Evolutionary conservation across 208 protist species (phyloP).

Genomic region (Leishmania tarentolae): DNA sequence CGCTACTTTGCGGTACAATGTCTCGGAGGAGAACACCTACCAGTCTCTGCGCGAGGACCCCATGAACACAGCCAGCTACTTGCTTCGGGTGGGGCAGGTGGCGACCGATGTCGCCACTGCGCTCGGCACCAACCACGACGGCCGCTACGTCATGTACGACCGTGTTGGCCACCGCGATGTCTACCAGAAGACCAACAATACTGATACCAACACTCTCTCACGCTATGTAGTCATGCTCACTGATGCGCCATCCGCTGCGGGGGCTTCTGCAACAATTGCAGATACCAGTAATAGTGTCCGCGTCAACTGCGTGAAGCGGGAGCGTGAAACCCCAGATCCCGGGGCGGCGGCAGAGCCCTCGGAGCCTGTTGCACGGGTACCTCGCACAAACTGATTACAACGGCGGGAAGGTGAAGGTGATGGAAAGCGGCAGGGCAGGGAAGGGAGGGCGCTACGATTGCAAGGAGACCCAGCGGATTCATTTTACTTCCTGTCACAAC

Average conservation of each 20-base stretch:
- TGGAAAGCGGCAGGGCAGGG: not conserved
- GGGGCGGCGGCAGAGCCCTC: constrained; percentile 7
- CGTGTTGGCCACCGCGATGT: constrained; percentile 60
- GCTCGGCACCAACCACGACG: constrained; percentile 44
- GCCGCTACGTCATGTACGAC: constrained; percentile 64
- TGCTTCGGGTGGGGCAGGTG: constrained; percentile 39
- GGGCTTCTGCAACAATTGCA: not conserved
- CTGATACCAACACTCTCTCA: constrained; percentile 44
- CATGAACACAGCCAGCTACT: constrained; percentile 74
- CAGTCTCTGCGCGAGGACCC: constrained; percentile 55
- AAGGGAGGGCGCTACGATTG: not conserved
- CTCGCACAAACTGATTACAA: constrained; percentile 8
- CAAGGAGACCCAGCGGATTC: not conserved
- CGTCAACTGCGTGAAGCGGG: constrained; percentile 22
- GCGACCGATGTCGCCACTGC: constrained; percentile 20
- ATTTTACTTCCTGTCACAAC: not conserved
- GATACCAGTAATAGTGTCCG: not conserved
- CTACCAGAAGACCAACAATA: constrained; percentile 69
- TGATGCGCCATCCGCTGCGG: constrained; percentile 21
- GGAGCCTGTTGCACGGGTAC: constrained; percentile 8
- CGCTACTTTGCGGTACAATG: constrained; percentile 46
- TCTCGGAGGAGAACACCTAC: constrained; percentile 68
- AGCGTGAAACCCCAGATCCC: constrained; percentile 10
- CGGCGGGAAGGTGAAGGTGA: not conserved
- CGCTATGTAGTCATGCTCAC: constrained; percentile 68